phyloP scores from a whole-genome alignment of 208 protist species.

The Herpetomonas tarakana region DNA sequence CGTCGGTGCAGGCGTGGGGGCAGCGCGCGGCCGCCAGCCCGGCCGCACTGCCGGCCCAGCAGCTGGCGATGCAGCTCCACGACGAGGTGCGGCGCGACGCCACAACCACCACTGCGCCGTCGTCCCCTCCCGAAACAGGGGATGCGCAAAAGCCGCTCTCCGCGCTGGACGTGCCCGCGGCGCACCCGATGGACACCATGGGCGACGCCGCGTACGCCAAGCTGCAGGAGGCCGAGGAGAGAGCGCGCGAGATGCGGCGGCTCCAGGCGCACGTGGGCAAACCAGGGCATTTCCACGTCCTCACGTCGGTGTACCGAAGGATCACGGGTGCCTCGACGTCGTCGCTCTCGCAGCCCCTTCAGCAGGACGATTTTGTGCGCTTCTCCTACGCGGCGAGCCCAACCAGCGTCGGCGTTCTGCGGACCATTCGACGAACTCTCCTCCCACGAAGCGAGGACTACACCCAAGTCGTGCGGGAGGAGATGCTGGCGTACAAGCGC shows the following conservation, averaged over 20 bases:
- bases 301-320: conserved; percentile 7
- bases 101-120: not conserved
- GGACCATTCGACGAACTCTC: conserved; percentile 64
- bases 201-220: conserved; percentile 28
- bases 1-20: not conserved
- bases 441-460: conserved; percentile 82
- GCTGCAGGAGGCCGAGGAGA: conserved; percentile 21
- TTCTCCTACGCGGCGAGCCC: conserved; percentile 81
- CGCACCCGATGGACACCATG: conserved; percentile 84
- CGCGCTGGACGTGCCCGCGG: conserved; percentile 2
- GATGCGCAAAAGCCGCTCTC: conserved; percentile 9
- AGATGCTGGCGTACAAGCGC: conserved; percentile 75
- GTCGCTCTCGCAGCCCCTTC: conserved; percentile 13
- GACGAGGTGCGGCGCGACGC: not conserved
- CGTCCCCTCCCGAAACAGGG: not conserved
- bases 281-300: not conserved
- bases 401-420: conserved; percentile 60
- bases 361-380: conserved; percentile 40
- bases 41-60: not conserved
- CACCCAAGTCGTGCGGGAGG: conserved; percentile 80
- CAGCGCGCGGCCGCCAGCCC: not conserved
- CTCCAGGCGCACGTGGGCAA: conserved; percentile 10
- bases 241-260: conserved; percentile 36
- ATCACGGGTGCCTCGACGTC: conserved; percentile 7
- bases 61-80: not conserved